Base-by-base conservation (phyloP, 805 yeast species). In the Kuraishia capsulata region DNA sequence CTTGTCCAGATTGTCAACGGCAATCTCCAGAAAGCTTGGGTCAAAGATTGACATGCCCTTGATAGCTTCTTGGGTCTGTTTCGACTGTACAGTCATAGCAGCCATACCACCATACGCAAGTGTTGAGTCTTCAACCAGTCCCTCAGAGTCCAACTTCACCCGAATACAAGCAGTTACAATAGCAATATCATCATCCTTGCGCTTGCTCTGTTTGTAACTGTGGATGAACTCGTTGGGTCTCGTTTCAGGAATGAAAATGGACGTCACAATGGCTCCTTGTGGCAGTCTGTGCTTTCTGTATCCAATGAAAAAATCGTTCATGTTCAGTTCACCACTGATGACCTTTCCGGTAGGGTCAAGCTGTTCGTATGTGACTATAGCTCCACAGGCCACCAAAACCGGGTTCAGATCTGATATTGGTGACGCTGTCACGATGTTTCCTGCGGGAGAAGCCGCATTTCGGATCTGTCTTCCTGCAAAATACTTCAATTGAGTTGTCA, bases 381-480 rank as follows among this genome's bases (percentile, higher is more conserved):
- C 69, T 40, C 61, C 62, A 20, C 66, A 59, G 3, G 69, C 62
- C 9, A 66, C 68, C 36, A 68, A 51, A 5, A 67, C 59, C 3
- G 73, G 73, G 45, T 68, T 68, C 50, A 68, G 45, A 45, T 68
- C 74, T 1, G 73, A 64, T 41, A 68, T 68, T 17, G 74, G 74
- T 3, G 71, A 64, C 2, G 73, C 73, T 1, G 74, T 68, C 16
- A 67, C 71, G 33, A 68, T 66, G 32, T 65, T 65, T 29, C 74
- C 74, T 1, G 73, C 71, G 1, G 72, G 67, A 9, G 72, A 67
- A 13, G 72, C 74, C 6, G 67, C 72, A 41, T 68, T 68, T 39
- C 74, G 57, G 38, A 68, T 67, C 42, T 69, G 73, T 26, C 72
- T 54, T 2, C 73, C 72, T 1, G 74, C 74, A 48, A 68, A 68